Base-by-base conservation (phyloP, 148 eudicot species). In the Nyssa sinensis region DNA sequence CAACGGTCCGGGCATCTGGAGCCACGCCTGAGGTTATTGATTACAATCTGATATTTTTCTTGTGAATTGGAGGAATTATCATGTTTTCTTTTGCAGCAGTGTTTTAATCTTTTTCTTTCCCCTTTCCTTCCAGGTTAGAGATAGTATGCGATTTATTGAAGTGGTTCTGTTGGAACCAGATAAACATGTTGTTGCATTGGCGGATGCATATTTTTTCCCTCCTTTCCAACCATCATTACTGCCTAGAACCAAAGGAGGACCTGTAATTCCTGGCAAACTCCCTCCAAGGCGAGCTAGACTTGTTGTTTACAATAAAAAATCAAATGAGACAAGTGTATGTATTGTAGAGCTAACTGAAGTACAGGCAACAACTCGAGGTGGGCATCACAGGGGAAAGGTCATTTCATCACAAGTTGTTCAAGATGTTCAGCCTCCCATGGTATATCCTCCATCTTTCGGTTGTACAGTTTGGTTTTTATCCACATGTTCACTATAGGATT, bases 1-100 rank as follows among this genome's bases (percentile, higher is more conserved):
- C 83, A 64, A 85, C 93, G 73, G 93, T 89, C 75, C 82, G 93
- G 79, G 93, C 93, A 69, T 90, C 93, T 75, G 93, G 93, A 69
- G 88, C 90, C 30, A 89, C 93, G 29, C 93, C 93, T 66, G 93
- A 89, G 88, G 93, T 89, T 32, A 32, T 28, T 49, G 3, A 58
- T 33, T 39, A 23, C 30, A 19, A 47, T 64, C 12, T 33, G 11
- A 19, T 25, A n/a, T 51, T 59, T 7, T 49, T 44, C 37, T 4
- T 71, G 21, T 41, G 3, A 21, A 61, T 28, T 34, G 0, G 61
- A 17, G 25, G 39, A 53, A 4, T 33, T n/a, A 12, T 16, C 28
- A 4, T 68, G 74, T 35, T 66, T 62, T 24, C 71, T 27, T 55
- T 58, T 72, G 28, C n/a, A 30, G 31, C 11, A 31, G 19, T 67